Conservation (phyloP, 2,329 filamentous ascomycete genomes). For the Penicillium crustosum region DNA sequence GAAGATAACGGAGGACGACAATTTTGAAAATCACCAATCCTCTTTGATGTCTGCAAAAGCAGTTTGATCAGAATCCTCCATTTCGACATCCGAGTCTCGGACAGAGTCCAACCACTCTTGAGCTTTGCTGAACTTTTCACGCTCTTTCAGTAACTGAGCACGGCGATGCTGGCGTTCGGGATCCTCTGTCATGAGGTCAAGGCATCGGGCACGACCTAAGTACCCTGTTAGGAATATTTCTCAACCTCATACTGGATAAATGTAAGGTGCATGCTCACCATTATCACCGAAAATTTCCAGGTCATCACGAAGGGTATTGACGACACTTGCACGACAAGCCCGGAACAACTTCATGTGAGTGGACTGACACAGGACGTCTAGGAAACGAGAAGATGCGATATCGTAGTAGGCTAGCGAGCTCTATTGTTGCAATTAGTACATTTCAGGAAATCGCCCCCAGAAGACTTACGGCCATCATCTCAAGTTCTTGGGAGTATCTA, state of each 20-base stretch:
- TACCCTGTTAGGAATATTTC: not conserved
- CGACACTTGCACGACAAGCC: constrained; percentile 36
- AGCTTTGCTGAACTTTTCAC: constrained; percentile 36
- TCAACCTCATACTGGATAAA: not conserved
- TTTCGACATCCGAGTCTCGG: constrained; percentile 5
- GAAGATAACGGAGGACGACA: not conserved
- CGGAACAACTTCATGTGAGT: constrained; percentile 38
- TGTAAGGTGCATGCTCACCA: constrained; percentile 24
- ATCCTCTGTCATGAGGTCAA: constrained; percentile 41
- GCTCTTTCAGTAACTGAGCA: constrained; percentile 30
- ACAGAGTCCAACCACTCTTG: constrained; percentile 32
- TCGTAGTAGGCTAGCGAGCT: constrained; percentile 41
- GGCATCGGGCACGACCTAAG: constrained; percentile 37
- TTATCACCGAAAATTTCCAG: constrained; percentile 33
- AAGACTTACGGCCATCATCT: constrained; percentile 45
- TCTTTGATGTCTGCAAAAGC: not conserved
- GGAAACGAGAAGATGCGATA: constrained; percentile 40
- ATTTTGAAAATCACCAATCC: not conserved
- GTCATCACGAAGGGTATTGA: constrained; percentile 30
- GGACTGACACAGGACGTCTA: constrained; percentile 41
- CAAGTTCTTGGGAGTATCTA: constrained; percentile 37
- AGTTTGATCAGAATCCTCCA: not conserved
- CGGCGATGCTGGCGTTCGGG: constrained; percentile 36
- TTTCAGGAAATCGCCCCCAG: not conserved
- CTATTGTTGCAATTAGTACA: constrained; percentile 25